A percentile compares a stretch with the other conserved stretches of the same genome.
Evolutionary conservation across 73 alveolate genomes (phyloP).

Genomic region (Stentor roeselii): DNA sequence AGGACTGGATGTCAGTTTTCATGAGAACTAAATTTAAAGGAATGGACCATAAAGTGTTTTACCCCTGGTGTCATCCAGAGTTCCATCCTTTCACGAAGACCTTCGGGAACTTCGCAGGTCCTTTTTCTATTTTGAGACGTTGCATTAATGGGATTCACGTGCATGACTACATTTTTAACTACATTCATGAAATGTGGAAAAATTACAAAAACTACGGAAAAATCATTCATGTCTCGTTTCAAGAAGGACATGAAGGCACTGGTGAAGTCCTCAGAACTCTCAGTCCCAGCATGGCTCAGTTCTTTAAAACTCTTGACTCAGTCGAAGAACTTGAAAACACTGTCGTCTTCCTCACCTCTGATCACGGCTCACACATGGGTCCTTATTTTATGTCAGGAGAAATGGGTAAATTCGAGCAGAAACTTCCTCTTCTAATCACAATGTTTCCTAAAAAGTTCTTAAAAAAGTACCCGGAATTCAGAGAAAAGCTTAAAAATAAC

Average conservation of each 20-base stretch:
- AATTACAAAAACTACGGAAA: slow-evolving; percentile 28
- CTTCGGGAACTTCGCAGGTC: slow-evolving; percentile 30
- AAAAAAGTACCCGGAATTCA: slow-evolving; percentile 25
- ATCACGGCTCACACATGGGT: slow-evolving; percentile 42
- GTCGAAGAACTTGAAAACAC: slow-evolving; percentile 33
- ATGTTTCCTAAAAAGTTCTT: slow-evolving; percentile 22
- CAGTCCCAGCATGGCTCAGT: slow-evolving; percentile 26
- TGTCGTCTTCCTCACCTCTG: slow-evolving; percentile 23
- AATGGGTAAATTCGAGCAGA: slow-evolving; percentile 26
- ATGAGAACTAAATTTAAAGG: background rate
- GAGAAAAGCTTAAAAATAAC: background rate
- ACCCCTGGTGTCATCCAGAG: slow-evolving; percentile 17
- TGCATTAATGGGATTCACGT: slow-evolving; percentile 36
- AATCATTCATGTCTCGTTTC: slow-evolving; percentile 18
- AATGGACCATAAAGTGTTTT: slow-evolving; percentile 15
- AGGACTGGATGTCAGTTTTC: slow-evolving; percentile 21
- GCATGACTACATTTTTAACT: slow-evolving; percentile 24
- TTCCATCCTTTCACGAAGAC: slow-evolving; percentile 25
- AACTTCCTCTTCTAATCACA: slow-evolving; percentile 13
- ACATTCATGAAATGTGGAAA: slow-evolving; percentile 33
- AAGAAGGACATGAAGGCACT: slow-evolving; percentile 41
- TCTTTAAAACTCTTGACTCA: background rate
- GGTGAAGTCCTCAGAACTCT: slow-evolving; percentile 28
- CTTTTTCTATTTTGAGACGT: background rate
- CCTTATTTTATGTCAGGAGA: slow-evolving; percentile 25